Evolutionary conservation across 2,329 filamentous ascomycete genomes (phyloP), one percentile per base, ranked within the genome.

Genomic region (Dothideomycetidae sp.): DNA sequence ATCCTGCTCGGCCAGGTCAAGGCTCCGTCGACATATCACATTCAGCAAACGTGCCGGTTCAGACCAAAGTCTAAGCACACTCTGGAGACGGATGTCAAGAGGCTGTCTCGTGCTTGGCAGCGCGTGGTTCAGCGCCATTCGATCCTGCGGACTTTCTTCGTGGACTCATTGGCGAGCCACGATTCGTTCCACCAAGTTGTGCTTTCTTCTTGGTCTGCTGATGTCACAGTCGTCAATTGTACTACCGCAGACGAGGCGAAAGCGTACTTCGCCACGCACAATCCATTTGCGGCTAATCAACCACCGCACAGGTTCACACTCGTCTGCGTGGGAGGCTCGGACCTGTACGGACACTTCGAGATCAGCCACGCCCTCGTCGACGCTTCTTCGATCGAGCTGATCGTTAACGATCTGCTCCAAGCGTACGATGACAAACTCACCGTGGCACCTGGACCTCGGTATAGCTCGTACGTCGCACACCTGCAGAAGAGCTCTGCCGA

Each of bases 321-420:
- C 21, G 7, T 26, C n/a, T 26, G 21, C 21, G 21, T 26, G 7
- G 21, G n/a, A 26, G 21, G 21, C 7, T 7, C 7, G n/a, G 21
- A 26, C 21, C 7, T 26, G 21, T 26, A 26, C 21, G 21, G 57
- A 35, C 56, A 59, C 12, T 47, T 66, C 14, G 63, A 66, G 36
- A 46, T 67, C 5, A 66, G 57, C 41, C 63, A 67, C 40, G 58
- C 58, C n/a, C 55, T 62, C 11, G 63, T 63, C 54, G 64, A 67
- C 48, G 64, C 62, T 2, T 51, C 52, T 21, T 66, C 63, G 0
- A 59, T 65, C 38, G 56, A 60, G 7, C 7, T 26, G 7, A 7
- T 26, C 21, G n/a, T 26, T 7, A 26, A n/a, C 7, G 21, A 26
- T 26, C 21, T 26, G 7, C 7, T n/a, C 21, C 7, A 7, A 26